phyloP scores from a whole-genome alignment of 139 green algal genomes.

The Chlamydomonas incerta region DNA sequence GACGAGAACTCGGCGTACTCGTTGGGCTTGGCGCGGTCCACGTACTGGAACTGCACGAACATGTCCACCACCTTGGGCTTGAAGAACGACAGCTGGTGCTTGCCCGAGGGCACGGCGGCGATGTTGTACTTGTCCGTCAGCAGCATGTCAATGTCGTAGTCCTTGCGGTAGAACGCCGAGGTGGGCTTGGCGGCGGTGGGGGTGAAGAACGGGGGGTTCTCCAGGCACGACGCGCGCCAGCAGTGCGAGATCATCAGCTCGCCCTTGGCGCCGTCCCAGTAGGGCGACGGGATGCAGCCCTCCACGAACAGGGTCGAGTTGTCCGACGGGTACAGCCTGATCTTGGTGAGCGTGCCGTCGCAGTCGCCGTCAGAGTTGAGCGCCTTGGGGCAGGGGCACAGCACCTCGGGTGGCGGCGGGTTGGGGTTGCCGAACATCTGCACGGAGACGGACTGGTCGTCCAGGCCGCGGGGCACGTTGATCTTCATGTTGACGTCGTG shows the following conservation, averaged over 20 bases:
- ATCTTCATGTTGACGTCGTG: conserved; percentile 29
- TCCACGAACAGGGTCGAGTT: conserved; percentile 4
- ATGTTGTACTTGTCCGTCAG: conserved; percentile 34
- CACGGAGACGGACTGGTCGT: conserved; percentile 42
- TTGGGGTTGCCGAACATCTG: conserved; percentile 48
- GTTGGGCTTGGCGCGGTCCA: background rate
- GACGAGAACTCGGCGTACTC: conserved; percentile 26
- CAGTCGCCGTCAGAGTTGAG: conserved; percentile 2
- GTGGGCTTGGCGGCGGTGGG: too few relatives aligned
- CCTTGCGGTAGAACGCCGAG: background rate
- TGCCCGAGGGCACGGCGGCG: background rate
- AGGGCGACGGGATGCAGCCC: conserved; percentile 35
- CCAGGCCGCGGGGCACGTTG: conserved; percentile 26
- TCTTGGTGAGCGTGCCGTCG: background rate
- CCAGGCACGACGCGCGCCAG: conserved; percentile 43
- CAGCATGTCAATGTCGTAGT: conserved; percentile 35
- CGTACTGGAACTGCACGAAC: conserved; percentile 32
- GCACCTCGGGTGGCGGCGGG: conserved; percentile 14
- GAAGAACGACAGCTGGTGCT: conserved; percentile 33
- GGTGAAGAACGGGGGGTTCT: too few relatives aligned
- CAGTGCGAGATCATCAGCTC: conserved; percentile 44
- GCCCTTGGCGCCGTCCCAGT: conserved; percentile 37
- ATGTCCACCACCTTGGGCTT: conserved; percentile 42
- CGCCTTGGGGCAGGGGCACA: conserved; percentile 37
- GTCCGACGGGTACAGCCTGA: background rate